phyloP scores from a whole-genome alignment of 345 rosid genomes.

The Eucalyptus caleyi region DNA sequence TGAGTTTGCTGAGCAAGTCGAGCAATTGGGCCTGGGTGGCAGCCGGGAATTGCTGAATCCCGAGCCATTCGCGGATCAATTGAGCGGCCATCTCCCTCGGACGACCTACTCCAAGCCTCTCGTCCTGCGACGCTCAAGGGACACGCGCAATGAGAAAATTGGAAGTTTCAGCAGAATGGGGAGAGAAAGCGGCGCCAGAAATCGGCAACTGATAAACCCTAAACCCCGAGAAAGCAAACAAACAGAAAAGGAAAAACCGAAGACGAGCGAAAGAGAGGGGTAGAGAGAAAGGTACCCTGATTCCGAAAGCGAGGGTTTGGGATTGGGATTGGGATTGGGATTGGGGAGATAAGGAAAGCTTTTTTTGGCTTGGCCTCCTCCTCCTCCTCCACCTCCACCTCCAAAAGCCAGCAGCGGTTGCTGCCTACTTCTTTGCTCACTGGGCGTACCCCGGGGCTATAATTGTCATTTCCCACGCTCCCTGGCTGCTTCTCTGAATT shows the following conservation, averaged over 20 bases:
- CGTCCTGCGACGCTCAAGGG: not conserved
- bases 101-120: not conserved
- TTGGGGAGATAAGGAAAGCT: not conserved
- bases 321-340: not conserved
- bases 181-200: not conserved
- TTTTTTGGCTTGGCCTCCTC: not conserved
- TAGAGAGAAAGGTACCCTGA: not conserved
- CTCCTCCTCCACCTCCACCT: not conserved
- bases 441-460: not conserved
- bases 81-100: constrained; percentile 17
- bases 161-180: not conserved
- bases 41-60: constrained; percentile 74
- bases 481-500: not conserved
- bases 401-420: not conserved
- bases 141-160: not conserved
- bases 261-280: not conserved
- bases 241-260: not conserved
- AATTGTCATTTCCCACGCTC: not conserved
- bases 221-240: not conserved
- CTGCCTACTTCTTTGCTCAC: not conserved
- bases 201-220: not conserved
- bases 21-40: constrained; percentile 65
- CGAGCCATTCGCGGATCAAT: constrained; percentile 62
- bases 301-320: not conserved
- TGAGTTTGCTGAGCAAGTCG: constrained; percentile 58